Evolutionary conservation across 176 grass and related monocot species (phyloP).

Genomic region (Carex parvula): DNA sequence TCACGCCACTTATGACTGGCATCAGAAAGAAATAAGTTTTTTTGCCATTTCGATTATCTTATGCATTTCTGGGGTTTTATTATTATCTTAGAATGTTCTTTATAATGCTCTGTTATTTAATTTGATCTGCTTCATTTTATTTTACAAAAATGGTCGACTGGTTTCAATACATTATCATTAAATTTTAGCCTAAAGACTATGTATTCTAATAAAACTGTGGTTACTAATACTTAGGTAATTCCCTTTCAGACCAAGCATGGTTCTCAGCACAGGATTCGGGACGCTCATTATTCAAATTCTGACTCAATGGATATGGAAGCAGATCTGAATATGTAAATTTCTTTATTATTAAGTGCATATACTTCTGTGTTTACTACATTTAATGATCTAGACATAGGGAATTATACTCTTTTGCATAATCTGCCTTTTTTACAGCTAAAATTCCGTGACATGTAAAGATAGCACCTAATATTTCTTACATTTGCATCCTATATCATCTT

Average conservation of each 20-base stretch:
- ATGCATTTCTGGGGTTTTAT: neutral
- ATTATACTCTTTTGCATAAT: neutral
- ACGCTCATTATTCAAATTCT: neutral
- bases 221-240: conserved; percentile 15
- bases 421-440: neutral
- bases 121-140: neutral
- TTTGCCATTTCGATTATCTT: neutral
- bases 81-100: neutral
- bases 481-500: no score
- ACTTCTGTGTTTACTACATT: neutral
- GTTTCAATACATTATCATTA: neutral
- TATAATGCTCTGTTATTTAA: neutral
- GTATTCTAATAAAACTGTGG: conserved; percentile 2
- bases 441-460: neutral
- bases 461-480: no score
- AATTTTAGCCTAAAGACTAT: neutral
- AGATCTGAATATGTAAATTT: conserved; percentile 2
- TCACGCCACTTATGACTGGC: neutral
- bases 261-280: neutral
- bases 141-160: neutral
- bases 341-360: neutral
- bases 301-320: conserved; percentile 10
- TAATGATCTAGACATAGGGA: neutral
- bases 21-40: neutral
- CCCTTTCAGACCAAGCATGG: conserved; percentile 20